Evolutionary conservation across 2,329 filamentous ascomycete genomes (phyloP).

Genomic region (Harringtonia lauricola): DNA sequence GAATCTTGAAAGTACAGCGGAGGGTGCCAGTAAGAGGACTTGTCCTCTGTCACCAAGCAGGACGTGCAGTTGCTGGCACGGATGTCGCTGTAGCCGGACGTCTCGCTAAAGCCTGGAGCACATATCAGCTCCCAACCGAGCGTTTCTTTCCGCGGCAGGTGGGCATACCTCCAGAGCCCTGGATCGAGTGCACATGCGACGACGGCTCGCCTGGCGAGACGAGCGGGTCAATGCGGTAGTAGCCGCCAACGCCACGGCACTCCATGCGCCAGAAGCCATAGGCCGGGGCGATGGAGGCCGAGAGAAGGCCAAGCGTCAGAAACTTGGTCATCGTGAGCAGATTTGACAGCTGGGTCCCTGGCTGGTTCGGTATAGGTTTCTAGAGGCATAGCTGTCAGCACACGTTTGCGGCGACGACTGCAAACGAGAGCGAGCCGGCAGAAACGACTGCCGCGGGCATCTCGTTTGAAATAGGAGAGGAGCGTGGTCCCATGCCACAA

Average conservation of each 20-base stretch:
- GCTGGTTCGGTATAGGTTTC: too few species aligned
- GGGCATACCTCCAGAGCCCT: conserved; percentile 64
- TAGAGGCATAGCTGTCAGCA: too few species aligned
- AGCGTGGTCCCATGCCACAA: too few species aligned
- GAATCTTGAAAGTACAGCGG: conserved; percentile 64
- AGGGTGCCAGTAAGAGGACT: conserved; percentile 83
- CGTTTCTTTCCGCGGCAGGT: background rate
- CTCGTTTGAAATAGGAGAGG: too few species aligned
- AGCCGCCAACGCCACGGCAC: conserved; percentile 58
- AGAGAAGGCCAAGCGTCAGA: conserved; percentile 3
- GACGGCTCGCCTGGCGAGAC: conserved; percentile 49
- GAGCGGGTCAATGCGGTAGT: conserved; percentile 69
- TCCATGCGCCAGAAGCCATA: conserved; percentile 82
- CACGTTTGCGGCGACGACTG: too few species aligned
- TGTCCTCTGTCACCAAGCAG: conserved; percentile 68
- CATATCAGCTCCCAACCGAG: too few species aligned
- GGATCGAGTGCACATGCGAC: conserved; percentile 61
- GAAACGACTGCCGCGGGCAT: too few species aligned
- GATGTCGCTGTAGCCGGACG: conserved; percentile 47
- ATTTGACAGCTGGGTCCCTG: background rate
- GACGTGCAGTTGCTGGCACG: conserved; percentile 60
- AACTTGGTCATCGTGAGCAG: background rate
- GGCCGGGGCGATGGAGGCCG: conserved; percentile 8
- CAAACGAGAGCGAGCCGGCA: too few species aligned
- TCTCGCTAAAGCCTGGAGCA: conserved; percentile 49